Evolutionary conservation across 2,329 filamentous ascomycete genomes (phyloP), one percentile per base, ranked within the genome.

Genomic region (Aspergillus neotritici): DNA sequence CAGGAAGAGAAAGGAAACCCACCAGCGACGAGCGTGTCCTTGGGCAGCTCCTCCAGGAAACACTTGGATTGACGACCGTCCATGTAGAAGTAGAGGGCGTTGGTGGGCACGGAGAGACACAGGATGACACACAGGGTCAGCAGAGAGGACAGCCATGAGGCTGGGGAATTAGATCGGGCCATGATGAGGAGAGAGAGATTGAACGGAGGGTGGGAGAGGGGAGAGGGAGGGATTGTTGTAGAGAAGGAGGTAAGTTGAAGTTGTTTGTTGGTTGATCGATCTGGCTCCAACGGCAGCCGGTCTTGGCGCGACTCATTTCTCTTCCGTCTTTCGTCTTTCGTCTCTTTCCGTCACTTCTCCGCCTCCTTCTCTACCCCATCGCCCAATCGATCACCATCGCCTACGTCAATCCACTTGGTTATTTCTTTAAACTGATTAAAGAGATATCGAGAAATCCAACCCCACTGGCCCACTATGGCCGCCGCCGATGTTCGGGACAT

Each of bases 11-110:
- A 34, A 36, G 21, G 41, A 43, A 32, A 56, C 79, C 49, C 74
- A 84, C 81, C 93, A 47, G 96, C 90, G 43, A 98, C 91, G 46
- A 98, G 74, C 11, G 93, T 97, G 68, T 95, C 91, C 76, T 97
- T 96, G 54, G 93, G 90, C 47, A 98, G 79, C 70, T 97, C 91
- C 74, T 98, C 93, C 72, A 86, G 94, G 81, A 98, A 98, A 73
- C 93, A 98, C 73, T 94, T 96, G 55, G 87, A 84, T 53, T 80
- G 74, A 38, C 79, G 78, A 60, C 86, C 87, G 66, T 97, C 89
- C 67, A 97, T 83, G 75, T 86, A 97, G 77, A 98, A 94, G 81
- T 94, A 91, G 46, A 98, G 79, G 44, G 90, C 89, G 64, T 89
- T 85, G 50, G 85, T 81, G 47, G 82, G 81, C 30, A 76, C 62